Evolutionary conservation across 805 yeast genomes (phyloP).

Genomic region (Wickerhamomyces silvicola): DNA sequence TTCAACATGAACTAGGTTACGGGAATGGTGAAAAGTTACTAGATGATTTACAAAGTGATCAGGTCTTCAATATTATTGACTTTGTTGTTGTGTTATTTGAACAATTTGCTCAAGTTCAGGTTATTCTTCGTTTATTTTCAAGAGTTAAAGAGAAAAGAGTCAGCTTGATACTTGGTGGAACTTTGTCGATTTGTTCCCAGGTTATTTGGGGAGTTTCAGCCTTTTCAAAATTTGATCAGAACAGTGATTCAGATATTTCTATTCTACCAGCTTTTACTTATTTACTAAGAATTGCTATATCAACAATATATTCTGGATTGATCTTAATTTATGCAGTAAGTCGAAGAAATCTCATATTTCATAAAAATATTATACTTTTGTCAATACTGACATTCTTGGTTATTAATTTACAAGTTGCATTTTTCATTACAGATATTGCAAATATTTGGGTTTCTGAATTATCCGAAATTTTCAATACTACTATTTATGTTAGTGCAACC

Average conservation of each 20-base stretch:
- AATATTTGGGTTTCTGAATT: conserved; percentile 69
- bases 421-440: conserved; percentile 72
- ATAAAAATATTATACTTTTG: conserved; percentile 45
- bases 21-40: conserved; percentile 38
- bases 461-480: conserved; percentile 67
- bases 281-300: conserved; percentile 62
- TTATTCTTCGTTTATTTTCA: conserved; percentile 59
- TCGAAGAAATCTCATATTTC: conserved; percentile 45
- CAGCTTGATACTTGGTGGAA: conserved; percentile 51
- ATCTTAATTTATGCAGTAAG: conserved; percentile 49
- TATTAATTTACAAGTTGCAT: conserved; percentile 55
- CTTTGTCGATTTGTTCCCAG: conserved; percentile 50
- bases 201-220: conserved; percentile 65
- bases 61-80: conserved; percentile 49
- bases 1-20: conserved; percentile 38
- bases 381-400: conserved; percentile 49
- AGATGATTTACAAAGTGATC: conserved; percentile 34
- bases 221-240: conserved; percentile 28
- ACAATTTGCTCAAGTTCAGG: conserved; percentile 65
- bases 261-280: conserved; percentile 71
- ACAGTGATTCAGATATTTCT: conserved; percentile 34
- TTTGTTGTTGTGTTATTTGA: conserved; percentile 50
- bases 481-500: conserved; percentile 64
- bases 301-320: conserved; percentile 61
- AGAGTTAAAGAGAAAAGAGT: conserved; percentile 63